A percentile compares a stretch with the other conserved stretches of the same genome.
Evolutionary conservation across 2,329 filamentous ascomycete species (phyloP).

Genomic region (Trichoderma gracile): DNA sequence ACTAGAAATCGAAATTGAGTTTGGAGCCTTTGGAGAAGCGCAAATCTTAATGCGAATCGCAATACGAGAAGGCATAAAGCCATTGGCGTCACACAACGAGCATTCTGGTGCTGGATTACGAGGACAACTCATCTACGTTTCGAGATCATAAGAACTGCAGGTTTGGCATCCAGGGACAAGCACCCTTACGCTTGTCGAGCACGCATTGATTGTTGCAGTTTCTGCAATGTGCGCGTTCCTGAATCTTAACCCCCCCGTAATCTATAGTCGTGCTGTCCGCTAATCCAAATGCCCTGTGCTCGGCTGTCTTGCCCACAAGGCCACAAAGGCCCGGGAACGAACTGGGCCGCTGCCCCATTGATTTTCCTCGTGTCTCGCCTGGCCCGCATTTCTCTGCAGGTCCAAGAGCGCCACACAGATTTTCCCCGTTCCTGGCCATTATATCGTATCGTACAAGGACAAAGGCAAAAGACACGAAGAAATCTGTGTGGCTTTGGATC

Average conservation of each 20-base stretch:
- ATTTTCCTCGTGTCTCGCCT: neutral
- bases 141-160: too few relatives aligned
- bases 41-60: neutral
- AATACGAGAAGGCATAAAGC: constrained; percentile 1
- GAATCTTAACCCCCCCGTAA: neutral
- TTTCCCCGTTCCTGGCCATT: constrained; percentile 6
- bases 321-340: neutral
- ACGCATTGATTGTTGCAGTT: neutral
- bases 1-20: neutral
- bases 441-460: neutral
- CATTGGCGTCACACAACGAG: neutral
- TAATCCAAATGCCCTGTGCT: neutral
- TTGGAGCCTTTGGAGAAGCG: neutral
- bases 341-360: neutral
- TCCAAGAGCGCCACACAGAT: constrained; percentile 14
- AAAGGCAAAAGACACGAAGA: too few relatives aligned
- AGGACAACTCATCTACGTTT: too few relatives aligned
- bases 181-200: too few relatives aligned
- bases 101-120: neutral
- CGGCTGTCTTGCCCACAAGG: neutral
- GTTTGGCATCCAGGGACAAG: too few relatives aligned
- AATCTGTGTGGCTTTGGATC: neutral
- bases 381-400: constrained; percentile 10
- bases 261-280: constrained; percentile 3
- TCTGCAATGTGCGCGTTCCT: constrained; percentile 1